These are phyloP conservation scores for Carex littledalei DNA, from an alignment of 176 grass and related monocot species.

Conservation along the genomic window DNA sequence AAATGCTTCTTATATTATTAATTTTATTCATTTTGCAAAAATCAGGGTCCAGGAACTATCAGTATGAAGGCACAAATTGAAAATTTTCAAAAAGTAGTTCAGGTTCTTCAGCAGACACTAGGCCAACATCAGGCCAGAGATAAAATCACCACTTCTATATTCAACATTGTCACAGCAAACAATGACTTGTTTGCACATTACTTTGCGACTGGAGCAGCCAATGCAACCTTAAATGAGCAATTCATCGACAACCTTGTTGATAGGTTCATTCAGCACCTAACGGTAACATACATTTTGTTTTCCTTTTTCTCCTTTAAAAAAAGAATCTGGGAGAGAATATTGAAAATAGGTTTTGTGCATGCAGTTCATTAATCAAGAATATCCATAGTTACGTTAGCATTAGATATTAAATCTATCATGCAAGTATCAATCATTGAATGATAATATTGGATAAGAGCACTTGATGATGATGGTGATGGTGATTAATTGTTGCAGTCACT, in stretches of 20 bases:
- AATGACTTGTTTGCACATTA: slow-evolving; percentile 28
- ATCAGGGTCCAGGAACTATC: slow-evolving; percentile 26
- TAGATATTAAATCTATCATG: neutral
- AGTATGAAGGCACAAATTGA: slow-evolving; percentile 17
- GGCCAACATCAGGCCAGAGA: neutral
- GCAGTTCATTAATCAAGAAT: neutral
- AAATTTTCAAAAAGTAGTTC: slow-evolving; percentile 13
- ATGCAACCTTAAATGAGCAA: neutral
- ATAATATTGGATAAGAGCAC: neutral
- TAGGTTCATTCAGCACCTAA: slow-evolving; percentile 10
- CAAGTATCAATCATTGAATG: neutral
- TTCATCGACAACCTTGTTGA: slow-evolving; percentile 14
- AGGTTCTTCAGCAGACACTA: neutral
- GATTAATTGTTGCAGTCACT: slow-evolving; percentile 9
- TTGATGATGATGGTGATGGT: neutral
- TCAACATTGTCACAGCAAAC: slow-evolving; percentile 20
- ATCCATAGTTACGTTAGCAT: neutral
- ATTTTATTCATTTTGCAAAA: neutral
- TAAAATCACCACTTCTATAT: slow-evolving; percentile 3
- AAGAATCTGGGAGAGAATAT: neutral
- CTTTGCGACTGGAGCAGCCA: slow-evolving; percentile 16
- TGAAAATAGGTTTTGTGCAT: neutral
- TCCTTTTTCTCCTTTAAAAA: neutral
- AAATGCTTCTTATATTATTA: neutral
- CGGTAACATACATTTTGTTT: neutral